phyloP scores from a whole-genome alignment of 441 rosid species.

The Cnidoscolus chayamansa region DNA sequence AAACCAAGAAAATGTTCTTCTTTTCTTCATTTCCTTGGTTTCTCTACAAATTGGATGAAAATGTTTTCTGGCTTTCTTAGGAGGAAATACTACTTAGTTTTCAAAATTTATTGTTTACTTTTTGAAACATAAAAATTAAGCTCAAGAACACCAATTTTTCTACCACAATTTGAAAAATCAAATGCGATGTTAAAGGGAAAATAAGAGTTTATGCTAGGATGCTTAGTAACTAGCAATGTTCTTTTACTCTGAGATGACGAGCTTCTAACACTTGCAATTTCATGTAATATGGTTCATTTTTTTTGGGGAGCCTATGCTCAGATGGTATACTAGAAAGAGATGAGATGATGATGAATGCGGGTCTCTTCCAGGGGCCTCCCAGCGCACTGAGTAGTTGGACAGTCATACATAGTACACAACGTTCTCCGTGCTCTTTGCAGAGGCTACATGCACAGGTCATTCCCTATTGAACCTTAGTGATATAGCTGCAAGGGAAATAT shows the following conservation, averaged over 20 bases:
- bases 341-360: neutral
- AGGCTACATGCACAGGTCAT: neutral
- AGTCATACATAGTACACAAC: neutral
- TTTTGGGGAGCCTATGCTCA: neutral
- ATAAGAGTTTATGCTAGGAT: neutral
- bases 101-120: no score
- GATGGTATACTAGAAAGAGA: neutral
- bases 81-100: no score
- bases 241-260: neutral
- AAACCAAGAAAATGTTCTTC: no score
- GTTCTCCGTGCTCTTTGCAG: neutral
- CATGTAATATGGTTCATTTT: neutral
- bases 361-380: neutral
- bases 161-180: neutral
- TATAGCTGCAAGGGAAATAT: no score
- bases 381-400: no score
- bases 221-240: neutral
- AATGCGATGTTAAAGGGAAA: neutral
- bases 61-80: no score
- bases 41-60: no score
- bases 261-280: neutral
- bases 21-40: no score
- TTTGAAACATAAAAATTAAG: no score
- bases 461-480: neutral
- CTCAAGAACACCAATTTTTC: neutral